phyloP scores from a whole-genome alignment of 257 asterid genomes.

The Voacanga thouarsii region DNA sequence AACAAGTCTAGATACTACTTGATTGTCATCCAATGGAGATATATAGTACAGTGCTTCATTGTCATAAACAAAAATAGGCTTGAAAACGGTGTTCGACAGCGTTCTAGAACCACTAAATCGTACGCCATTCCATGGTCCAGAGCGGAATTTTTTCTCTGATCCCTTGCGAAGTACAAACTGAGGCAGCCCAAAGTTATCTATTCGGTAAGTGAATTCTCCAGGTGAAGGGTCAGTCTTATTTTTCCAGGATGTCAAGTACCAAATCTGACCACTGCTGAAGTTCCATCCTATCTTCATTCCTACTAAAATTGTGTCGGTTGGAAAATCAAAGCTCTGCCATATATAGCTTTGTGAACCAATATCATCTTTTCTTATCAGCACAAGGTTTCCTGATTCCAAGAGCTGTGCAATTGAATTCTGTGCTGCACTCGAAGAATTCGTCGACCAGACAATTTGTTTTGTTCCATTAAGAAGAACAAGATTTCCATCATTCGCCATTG shows the following conservation, averaged over 20 bases:
- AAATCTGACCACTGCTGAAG: no score
- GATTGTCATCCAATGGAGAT: background rate
- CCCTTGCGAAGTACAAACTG: conserved; percentile 22
- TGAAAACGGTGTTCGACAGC: background rate
- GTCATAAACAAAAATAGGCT: background rate
- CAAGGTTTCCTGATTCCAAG: no score
- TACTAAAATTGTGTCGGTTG: conserved; percentile 22
- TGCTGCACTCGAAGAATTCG: conserved; percentile 11
- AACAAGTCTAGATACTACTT: background rate
- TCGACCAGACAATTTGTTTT: conserved; percentile 21
- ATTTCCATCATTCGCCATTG: conserved; percentile 15
- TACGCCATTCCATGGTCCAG: background rate
- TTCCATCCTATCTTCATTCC: conserved; percentile 21
- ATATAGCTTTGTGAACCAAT: background rate
- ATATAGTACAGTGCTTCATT: background rate
- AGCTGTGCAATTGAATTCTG: conserved; percentile 1
- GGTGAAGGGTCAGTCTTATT: conserved; percentile 23
- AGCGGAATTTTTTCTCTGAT: background rate
- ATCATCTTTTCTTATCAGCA: background rate
- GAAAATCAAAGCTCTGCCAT: conserved; percentile 35
- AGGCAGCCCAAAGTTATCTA: conserved; percentile 24
- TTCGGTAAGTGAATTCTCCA: conserved; percentile 19
- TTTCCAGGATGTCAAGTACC: conserved; percentile 14
- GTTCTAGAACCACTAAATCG: background rate
- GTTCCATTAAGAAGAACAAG: conserved; percentile 10